phyloP scores from a whole-genome alignment of 345 rosid species.

The Gossypium raimondii region DNA sequence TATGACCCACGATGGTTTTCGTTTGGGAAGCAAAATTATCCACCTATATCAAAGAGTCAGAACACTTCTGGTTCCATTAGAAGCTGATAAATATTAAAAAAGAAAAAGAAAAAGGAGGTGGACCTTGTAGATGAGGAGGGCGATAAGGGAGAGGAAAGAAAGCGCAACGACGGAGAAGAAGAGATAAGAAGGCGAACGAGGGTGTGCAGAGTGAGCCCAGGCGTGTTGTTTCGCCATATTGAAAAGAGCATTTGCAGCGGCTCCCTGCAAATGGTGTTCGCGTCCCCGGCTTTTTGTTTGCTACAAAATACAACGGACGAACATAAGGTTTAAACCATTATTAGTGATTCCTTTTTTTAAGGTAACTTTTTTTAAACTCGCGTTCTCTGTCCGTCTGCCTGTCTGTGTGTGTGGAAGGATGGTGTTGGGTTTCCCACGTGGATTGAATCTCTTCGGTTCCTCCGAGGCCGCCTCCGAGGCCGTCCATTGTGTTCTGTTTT shows the following conservation, averaged over 20 bases:
- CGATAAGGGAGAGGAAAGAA: constrained; percentile 50
- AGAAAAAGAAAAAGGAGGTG: background rate
- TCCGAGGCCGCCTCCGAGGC: constrained; percentile 5
- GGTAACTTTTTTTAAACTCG: background rate
- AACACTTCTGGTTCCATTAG: background rate
- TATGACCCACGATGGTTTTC: constrained; percentile 77
- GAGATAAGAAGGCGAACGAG: constrained; percentile 52
- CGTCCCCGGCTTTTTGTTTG: background rate
- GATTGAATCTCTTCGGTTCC: background rate
- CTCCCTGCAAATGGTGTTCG: background rate
- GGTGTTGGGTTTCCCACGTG: constrained; percentile 13
- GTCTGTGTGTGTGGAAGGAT: background rate
- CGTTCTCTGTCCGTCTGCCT: background rate
- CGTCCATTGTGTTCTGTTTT: background rate
- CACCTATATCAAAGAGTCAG: constrained; percentile 33
- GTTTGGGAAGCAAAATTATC: constrained; percentile 56
- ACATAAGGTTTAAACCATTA: background rate
- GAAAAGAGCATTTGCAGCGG: background rate
- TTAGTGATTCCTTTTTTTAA: background rate
- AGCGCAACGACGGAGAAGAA: constrained; percentile 43
- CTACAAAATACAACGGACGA: background rate
- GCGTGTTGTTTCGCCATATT: background rate
- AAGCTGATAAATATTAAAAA: background rate
- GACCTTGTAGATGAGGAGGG: constrained; percentile 72
- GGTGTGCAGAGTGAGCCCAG: constrained; percentile 13